Conservation (phyloP, 1,139 yeast genomes). For the Candida tetrigidarum region DNA sequence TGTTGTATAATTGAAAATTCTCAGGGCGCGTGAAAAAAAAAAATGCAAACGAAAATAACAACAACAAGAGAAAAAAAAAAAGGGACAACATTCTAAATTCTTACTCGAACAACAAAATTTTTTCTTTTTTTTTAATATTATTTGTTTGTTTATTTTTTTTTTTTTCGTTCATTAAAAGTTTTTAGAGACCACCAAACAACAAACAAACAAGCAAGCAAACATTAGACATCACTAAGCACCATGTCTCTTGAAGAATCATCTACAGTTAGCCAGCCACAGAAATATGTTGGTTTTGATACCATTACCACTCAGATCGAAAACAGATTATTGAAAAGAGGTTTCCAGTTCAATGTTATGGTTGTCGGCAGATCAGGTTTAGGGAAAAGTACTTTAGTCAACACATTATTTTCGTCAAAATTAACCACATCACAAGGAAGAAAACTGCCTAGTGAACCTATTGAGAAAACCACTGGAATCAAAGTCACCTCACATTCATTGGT, state of each 20-base stretch:
- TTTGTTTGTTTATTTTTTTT: conserved; percentile 1
- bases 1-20: too few species aligned
- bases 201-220: too few species aligned
- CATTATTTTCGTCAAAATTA: conserved; percentile 84
- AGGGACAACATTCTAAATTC: neutral
- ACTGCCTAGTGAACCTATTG: conserved; percentile 68
- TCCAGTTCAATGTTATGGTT: conserved; percentile 91
- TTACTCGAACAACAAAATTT: conserved; percentile 8
- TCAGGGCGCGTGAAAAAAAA: conserved; percentile 4
- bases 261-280: conserved; percentile 36
- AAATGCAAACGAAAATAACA: neutral
- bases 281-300: conserved; percentile 94
- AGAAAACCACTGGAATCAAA: conserved; percentile 87
- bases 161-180: too few species aligned
- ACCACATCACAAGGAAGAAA: conserved; percentile 75
- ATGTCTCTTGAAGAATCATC: conserved; percentile 11
- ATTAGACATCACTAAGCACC: neutral
- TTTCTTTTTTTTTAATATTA: neutral
- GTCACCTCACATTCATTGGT: conserved; percentile 67
- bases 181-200: too few species aligned
- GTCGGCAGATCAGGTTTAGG: conserved; percentile 97
- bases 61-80: neutral
- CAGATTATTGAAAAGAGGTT: conserved; percentile 88
- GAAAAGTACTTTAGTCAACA: conserved; percentile 88
- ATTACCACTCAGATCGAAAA: conserved; percentile 95